Conservation (phyloP, 768 basidiomycete genomes). For the Mrakia frigida region DNA sequence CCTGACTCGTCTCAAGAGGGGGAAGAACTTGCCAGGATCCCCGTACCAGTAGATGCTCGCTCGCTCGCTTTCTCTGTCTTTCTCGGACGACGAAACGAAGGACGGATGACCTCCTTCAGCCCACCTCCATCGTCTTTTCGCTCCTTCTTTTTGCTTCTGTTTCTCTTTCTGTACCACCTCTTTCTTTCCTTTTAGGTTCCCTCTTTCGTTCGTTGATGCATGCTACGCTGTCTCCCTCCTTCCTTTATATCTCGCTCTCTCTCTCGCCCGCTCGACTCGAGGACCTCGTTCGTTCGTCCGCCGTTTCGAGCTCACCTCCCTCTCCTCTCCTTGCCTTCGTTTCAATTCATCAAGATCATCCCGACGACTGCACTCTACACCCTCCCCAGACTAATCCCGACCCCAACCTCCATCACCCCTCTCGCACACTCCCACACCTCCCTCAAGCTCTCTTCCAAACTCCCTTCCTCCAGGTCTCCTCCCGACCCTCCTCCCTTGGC, state of each 20-base stretch:
- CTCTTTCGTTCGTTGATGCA: background rate
- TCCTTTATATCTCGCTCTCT: background rate
- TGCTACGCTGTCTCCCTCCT: background rate
- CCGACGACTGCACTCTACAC: background rate
- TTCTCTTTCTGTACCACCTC: background rate
- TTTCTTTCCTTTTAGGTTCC: background rate
- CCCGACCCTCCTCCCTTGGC: background rate
- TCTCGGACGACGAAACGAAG: background rate
- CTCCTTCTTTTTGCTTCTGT: background rate
- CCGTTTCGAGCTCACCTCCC: no score
- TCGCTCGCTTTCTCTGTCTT: background rate
- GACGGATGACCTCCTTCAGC: background rate
- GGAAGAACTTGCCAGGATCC: background rate
- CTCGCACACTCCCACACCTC: conserved; percentile 11
- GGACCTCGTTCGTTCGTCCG: no score
- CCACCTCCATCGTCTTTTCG: background rate
- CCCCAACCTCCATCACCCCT: conserved; percentile 13
- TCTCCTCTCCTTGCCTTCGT: background rate
- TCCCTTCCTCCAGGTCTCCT: background rate
- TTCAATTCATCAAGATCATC: background rate
- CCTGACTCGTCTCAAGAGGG: conserved; percentile 20
- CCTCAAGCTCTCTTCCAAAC: conserved; percentile 1
- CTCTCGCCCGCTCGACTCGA: no score
- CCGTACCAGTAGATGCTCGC: background rate
- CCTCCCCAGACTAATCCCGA: conserved; percentile 10